Evolutionary conservation across 306 rosid genomes (phyloP), one percentile per base, ranked within the genome.

Genomic region (Hylodesmum podocarpum): DNA sequence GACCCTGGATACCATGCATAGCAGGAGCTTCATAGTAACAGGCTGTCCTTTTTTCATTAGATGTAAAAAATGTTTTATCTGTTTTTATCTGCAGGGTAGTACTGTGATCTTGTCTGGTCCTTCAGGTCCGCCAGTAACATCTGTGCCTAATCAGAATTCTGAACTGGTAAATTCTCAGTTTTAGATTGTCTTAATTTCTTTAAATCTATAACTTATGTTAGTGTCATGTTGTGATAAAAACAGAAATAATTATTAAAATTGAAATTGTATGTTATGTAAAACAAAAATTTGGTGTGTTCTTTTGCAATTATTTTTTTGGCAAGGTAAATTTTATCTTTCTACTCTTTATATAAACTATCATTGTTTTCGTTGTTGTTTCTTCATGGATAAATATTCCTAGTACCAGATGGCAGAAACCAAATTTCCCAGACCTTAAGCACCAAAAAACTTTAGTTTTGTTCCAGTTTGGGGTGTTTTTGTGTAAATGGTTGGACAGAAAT

Each of bases 71-170:
- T 57, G 21, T 65, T 80, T 66, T 74, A 27, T 71, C 53, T 81
- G 53, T 73, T 84, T 36, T 70, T 58, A 58, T 79, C 78, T 80
- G 65, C 92, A 96, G 99, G 99, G 99, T 43, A 91, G 83, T 75
- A 96, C 99, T 47, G 98, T 96, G 41, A 89, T 96, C 80, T 81
- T 96, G 81, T 96, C 99, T 71, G 98, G 99, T 81, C 93, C 99
- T 51, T 91, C 99, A 43, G 99, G 99, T 78, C 99, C 98, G 0
- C 98, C 99, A 0, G 94, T 96, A 81, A 87, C 97, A 43, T 89
- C 99, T 62, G 96, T 96, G 44, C 94, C 99, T 43, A 96, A 61
- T 81, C 99, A 96, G 86, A 96, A 92, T 81, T 92, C 98, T 65
- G 99, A 96, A 82, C 88, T 96, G 97, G 99, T 96, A 81, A 59